Conservation (phyloP, 768 basidiomycete species). For the Lactifluus echinatus region DNA sequence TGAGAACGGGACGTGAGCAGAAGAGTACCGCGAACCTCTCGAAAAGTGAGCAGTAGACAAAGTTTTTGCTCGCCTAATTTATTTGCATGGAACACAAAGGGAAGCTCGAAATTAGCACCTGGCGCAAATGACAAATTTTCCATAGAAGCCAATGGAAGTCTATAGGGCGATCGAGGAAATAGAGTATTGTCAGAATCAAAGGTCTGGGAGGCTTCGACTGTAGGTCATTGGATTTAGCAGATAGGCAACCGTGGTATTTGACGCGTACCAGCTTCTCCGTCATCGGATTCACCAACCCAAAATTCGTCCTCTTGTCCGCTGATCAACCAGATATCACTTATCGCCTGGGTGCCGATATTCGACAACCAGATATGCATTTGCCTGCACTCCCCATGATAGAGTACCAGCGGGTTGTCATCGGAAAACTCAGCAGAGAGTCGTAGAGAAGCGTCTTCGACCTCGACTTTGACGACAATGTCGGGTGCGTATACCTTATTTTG, state of each 20-base stretch:
- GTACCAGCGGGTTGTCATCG: conserved; percentile 40
- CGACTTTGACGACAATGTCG: conserved; percentile 50
- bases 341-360: conserved; percentile 53
- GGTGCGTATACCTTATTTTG: conserved; percentile 63
- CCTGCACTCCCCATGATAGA: conserved; percentile 65
- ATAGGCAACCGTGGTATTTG: conserved; percentile 6
- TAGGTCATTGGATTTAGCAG: neutral
- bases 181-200: conserved; percentile 48
- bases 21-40: conserved; percentile 37
- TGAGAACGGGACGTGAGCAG: neutral
- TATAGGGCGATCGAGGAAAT: conserved; percentile 35
- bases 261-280: neutral
- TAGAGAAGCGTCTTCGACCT: conserved; percentile 58
- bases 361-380: conserved; percentile 46
- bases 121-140: conserved; percentile 32
- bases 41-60: conserved; percentile 56
- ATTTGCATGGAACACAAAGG: conserved; percentile 47
- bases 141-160: conserved; percentile 33
- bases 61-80: conserved; percentile 42
- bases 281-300: conserved; percentile 36
- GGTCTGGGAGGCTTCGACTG: conserved; percentile 28
- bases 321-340: conserved; percentile 68
- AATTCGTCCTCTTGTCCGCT: conserved; percentile 51
- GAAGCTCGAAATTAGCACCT: conserved; percentile 42
- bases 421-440: conserved; percentile 51